Base-by-base conservation (phyloP, 129 eudicot genomes). In the Flaveria sonorensis region DNA sequence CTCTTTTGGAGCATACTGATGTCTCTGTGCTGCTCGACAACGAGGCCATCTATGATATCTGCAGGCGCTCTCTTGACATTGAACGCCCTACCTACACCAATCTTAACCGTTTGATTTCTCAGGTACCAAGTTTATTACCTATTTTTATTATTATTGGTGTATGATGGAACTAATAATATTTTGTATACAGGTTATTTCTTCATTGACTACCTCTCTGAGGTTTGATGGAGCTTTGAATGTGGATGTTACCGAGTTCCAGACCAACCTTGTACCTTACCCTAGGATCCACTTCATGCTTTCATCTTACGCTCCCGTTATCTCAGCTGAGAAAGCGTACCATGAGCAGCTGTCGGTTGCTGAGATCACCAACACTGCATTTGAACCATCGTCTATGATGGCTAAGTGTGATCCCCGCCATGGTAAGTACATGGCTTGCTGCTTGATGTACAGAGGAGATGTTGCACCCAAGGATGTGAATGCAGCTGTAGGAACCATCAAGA, bases 311-410 rank as follows among this genome's bases (percentile, higher is more conserved):
- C 92, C 92, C 1, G 92, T 88, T 63, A 63, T 63, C 21, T 63
- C 69, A 15, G 69, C 69, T 15, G 69, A 63, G 46, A 63, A 63
- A n/a, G 89, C 87, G 0, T 85, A 82, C 72, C 92, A 88, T 8
- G 92, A 88, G 62, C 92, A 88, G 42, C 92, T 88, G 13, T 88
- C 92, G 0, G 92, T 88, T 20, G 89, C 92, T 4, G 92, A 88
- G 69, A 88, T 88, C 82, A 88, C 92, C 48, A 88, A 88, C 84
- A 85, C 82, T 16, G 87, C 92, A 0, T 88, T 88, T 64, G 92
- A 88, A 83, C 92, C 92, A 12, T 83, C 92, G 0, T 85, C 92
- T 67, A 88, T 88, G 92, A 88, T 88, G 92, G 92, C 89, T 28
- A 88, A 88, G 70, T 88, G 92, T 18, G 92, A 88, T 16, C 92